Evolutionary conservation across 2,329 filamentous ascomycete genomes (phyloP).

Genomic region (Dactylonectria macrodidyma): DNA sequence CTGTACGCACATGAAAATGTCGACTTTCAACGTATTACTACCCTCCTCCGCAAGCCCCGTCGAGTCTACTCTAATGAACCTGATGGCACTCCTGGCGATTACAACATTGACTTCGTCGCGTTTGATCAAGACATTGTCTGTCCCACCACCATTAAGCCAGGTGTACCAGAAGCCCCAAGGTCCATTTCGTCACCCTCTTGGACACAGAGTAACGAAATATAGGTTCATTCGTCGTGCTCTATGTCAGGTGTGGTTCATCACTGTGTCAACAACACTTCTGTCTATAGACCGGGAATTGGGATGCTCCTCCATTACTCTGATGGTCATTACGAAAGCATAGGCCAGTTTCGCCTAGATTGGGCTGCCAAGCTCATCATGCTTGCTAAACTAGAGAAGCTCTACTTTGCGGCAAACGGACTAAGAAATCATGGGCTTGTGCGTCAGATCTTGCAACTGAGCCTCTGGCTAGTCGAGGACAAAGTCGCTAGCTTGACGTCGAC

Average conservation of each 20-base stretch:
- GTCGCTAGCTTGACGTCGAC: slow-evolving; percentile 7
- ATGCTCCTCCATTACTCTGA: slow-evolving; percentile 29
- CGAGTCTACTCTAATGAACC: slow-evolving; percentile 23
- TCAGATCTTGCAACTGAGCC: slow-evolving; percentile 2
- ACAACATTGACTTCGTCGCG: background rate
- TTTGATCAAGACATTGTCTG: slow-evolving; percentile 1
- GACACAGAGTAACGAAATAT: slow-evolving; percentile 24
- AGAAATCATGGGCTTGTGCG: slow-evolving; percentile 19
- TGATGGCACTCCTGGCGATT: background rate
- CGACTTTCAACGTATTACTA: slow-evolving; percentile 13
- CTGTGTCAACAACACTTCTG: slow-evolving; percentile 14
- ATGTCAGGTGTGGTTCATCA: slow-evolving; percentile 19
- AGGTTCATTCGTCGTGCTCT: slow-evolving; percentile 22
- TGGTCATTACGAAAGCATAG: slow-evolving; percentile 24
- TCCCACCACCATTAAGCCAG: background rate
- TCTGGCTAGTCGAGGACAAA: background rate
- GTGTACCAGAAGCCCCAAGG: background rate
- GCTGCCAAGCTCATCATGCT: slow-evolving; percentile 8
- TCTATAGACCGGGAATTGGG: slow-evolving; percentile 19
- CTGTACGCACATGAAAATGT: slow-evolving; percentile 16
- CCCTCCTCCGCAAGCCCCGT: background rate
- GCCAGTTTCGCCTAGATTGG: slow-evolving; percentile 29
- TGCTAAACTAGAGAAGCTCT: slow-evolving; percentile 13
- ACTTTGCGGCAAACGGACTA: slow-evolving; percentile 26
- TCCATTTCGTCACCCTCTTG: slow-evolving; percentile 22